These are phyloP conservation scores for Aspergillus amoenus DNA, from an alignment of 2,329 filamentous ascomycete species.

Conservation along the genomic window DNA sequence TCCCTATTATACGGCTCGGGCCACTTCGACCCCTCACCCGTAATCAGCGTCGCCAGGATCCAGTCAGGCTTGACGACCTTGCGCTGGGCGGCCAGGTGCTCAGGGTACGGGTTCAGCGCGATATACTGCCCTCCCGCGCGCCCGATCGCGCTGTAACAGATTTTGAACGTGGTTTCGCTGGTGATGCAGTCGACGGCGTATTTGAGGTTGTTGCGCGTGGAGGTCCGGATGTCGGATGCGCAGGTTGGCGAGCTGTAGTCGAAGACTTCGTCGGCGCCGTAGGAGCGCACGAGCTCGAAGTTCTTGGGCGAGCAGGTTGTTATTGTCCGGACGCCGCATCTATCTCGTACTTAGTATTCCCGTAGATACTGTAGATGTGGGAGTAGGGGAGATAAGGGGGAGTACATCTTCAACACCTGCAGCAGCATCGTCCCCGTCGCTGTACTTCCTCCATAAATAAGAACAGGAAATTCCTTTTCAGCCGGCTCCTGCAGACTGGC, in stretches of 20 bases:
- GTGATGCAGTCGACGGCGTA: slow-evolving; percentile 12
- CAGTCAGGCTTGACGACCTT: not conserved
- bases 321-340: not conserved
- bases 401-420: slow-evolving; percentile 3
- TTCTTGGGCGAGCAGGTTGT: slow-evolving; percentile 8
- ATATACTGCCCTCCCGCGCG: slow-evolving; percentile 4
- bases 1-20: not conserved
- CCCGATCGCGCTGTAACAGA: slow-evolving; percentile 13
- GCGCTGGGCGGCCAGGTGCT: not conserved
- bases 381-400: too few species aligned
- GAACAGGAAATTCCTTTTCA: not conserved
- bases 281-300: slow-evolving; percentile 10
- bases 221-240: slow-evolving; percentile 10
- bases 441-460: slow-evolving; percentile 4
- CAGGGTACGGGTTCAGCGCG: not conserved
- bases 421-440: slow-evolving; percentile 7
- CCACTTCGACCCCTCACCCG: not conserved
- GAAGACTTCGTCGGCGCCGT: slow-evolving; percentile 14
- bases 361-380: too few species aligned
- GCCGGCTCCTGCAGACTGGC: not conserved
- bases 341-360: too few species aligned
- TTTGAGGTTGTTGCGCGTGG: slow-evolving; percentile 11
- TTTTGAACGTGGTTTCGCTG: not conserved
- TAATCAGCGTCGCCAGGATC: not conserved
- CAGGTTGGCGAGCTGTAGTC: slow-evolving; percentile 12